phyloP scores from a whole-genome alignment of 2,329 filamentous ascomycete genomes.

The Gaeumannomyces sp. region DNA sequence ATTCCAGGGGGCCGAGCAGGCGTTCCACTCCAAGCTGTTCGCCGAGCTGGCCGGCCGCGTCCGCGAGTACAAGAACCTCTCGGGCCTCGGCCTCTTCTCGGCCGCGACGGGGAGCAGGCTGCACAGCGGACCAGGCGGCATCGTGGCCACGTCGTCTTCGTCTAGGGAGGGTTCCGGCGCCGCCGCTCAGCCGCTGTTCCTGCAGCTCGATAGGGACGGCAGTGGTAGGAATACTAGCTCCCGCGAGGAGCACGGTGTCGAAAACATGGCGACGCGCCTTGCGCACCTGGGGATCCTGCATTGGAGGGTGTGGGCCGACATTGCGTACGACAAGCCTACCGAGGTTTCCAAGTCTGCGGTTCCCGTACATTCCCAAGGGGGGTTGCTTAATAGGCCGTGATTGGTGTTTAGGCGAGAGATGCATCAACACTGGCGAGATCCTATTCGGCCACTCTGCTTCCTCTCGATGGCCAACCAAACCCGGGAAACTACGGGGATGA shows the following conservation, averaged over 20 bases:
- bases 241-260: constrained; percentile 48
- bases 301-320: constrained; percentile 79
- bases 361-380: too few species aligned
- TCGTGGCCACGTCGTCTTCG: constrained; percentile 26
- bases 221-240: constrained; percentile 28
- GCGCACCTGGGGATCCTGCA: constrained; percentile 81
- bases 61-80: constrained; percentile 45
- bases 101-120: constrained; percentile 47
- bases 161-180: background rate
- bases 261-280: constrained; percentile 68
- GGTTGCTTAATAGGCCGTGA: too few species aligned
- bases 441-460: too few species aligned
- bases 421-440: too few species aligned
- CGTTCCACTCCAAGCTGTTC: constrained; percentile 42
- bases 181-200: background rate
- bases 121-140: constrained; percentile 21
- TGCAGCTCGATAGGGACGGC: constrained; percentile 1
- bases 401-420: too few species aligned
- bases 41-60: constrained; percentile 43
- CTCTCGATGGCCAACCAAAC: too few species aligned
- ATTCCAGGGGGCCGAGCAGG: constrained; percentile 42
- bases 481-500: too few species aligned
- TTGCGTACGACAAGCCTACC: constrained; percentile 51
- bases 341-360: constrained; percentile 6
- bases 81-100: constrained; percentile 48